Evolutionary conservation across 164 flowering plant genomes (phyloP).

Genomic region (Annona cherimola): DNA sequence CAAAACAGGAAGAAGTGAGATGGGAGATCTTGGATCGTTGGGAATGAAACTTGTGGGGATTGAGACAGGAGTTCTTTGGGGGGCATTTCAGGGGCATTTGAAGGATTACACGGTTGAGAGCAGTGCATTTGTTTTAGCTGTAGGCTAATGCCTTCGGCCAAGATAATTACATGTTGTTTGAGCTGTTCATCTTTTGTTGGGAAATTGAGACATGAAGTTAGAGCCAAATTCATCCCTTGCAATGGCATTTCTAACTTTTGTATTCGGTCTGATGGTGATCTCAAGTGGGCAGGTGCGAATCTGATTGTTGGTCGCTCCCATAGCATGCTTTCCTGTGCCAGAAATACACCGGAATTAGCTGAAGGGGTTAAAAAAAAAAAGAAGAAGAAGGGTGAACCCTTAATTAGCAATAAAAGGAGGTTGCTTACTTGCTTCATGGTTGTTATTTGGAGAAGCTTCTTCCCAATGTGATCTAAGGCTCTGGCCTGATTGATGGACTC

Average conservation of each 20-base stretch:
- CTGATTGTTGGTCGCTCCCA: conserved; percentile 61
- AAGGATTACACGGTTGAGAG: conserved; percentile 22
- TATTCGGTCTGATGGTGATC: conserved; percentile 37
- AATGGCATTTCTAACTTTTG: conserved; percentile 43
- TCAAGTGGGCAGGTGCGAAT: conserved; percentile 18
- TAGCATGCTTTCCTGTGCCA: conserved; percentile 56
- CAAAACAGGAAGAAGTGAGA: conserved; percentile 77
- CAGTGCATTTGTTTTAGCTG: conserved; percentile 28
- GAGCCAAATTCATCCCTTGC: conserved; percentile 72
- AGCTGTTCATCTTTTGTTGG: conserved; percentile 31
- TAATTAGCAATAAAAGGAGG: background rate
- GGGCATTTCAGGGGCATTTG: conserved; percentile 38
- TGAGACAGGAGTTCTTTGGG: conserved; percentile 16
- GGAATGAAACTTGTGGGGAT: conserved; percentile 29
- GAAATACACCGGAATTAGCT: background rate
- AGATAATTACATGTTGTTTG: conserved; percentile 21
- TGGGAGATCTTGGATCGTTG: conserved; percentile 39
- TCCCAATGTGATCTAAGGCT: conserved; percentile 26
- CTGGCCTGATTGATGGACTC: conserved; percentile 56
- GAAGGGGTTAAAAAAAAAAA: background rate
- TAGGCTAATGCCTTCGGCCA: conserved; percentile 27
- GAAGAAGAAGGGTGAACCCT: background rate
- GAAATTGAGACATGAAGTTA: conserved; percentile 27
- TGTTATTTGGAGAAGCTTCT: conserved; percentile 45
- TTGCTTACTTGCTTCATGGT: conserved; percentile 54